Evolutionary conservation across 257 asterid genomes (phyloP).

Genomic region (Solanum virginianum): DNA sequence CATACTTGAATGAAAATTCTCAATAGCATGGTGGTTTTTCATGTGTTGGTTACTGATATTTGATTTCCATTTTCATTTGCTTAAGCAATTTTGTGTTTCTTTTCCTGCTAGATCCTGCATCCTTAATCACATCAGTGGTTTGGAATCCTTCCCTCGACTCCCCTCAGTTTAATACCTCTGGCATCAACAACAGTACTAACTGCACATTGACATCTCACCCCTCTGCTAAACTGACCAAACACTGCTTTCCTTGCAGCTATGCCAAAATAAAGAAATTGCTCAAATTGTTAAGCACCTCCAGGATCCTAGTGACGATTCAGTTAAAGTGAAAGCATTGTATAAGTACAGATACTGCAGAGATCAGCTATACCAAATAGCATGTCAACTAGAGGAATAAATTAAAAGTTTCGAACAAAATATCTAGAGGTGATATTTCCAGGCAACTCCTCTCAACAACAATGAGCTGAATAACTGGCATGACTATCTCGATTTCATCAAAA

Average conservation of each 20-base stretch:
- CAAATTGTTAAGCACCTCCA: slow-evolving; percentile 53
- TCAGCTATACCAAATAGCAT: too few relatives aligned
- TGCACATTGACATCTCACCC: not conserved
- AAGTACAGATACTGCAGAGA: too few relatives aligned
- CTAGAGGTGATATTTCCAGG: slow-evolving; percentile 11
- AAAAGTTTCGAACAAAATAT: slow-evolving; percentile 52
- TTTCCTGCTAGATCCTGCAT: slow-evolving; percentile 20
- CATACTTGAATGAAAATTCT: too few relatives aligned
- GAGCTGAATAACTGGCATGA: slow-evolving; percentile 71
- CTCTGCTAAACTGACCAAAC: too few relatives aligned
- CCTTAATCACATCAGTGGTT: slow-evolving; percentile 35
- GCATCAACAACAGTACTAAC: slow-evolving; percentile 6
- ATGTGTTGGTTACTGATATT: too few relatives aligned
- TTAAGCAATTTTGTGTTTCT: not conserved
- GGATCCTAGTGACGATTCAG: slow-evolving; percentile 35
- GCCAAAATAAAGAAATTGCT: slow-evolving; percentile 33
- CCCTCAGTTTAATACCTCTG: slow-evolving; percentile 16
- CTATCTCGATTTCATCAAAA: slow-evolving; percentile 72
- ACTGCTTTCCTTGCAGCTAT: too few relatives aligned
- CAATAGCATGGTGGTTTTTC: too few relatives aligned
- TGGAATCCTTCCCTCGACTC: slow-evolving; percentile 43
- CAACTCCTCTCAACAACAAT: slow-evolving; percentile 39
- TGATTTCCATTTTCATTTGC: too few relatives aligned
- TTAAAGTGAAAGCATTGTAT: slow-evolving; percentile 40
- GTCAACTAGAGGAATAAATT: slow-evolving; percentile 46